phyloP scores from a whole-genome alignment of 495 filamentous ascomycete genomes.

The Neurospora tetrasperma region DNA sequence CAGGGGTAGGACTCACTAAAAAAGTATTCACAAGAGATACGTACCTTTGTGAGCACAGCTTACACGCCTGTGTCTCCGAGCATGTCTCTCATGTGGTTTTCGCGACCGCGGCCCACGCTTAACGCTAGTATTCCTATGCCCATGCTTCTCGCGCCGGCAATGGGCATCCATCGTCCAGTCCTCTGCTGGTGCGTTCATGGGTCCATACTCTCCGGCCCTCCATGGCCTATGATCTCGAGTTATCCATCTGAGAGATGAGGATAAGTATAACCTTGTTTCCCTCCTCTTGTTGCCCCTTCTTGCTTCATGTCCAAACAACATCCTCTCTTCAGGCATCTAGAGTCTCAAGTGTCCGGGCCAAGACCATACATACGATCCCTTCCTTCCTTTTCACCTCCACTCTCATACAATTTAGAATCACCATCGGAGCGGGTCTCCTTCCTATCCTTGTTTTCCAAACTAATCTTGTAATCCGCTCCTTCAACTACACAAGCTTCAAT shows the following conservation, averaged over 20 bases:
- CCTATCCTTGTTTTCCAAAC: constrained; percentile 9
- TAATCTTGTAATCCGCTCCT: constrained; percentile 29
- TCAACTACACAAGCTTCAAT: constrained; percentile 21
- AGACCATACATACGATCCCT: constrained; percentile 7
- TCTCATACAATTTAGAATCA: constrained; percentile 9
- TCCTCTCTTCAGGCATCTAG: constrained; percentile 12
- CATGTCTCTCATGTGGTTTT: constrained; percentile 3
- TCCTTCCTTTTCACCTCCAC: constrained; percentile 15
- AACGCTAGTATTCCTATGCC: constrained; percentile 8
- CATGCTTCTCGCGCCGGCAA: constrained; percentile 13
- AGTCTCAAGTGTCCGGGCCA: constrained; percentile 20
- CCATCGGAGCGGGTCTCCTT: constrained; percentile 34
- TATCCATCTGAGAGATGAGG: constrained; percentile 18
- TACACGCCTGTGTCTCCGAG: constrained; percentile 4
- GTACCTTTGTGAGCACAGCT: neutral
- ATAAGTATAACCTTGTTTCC: constrained; percentile 26
- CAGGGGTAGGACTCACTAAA: neutral
- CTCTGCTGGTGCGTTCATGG: constrained; percentile 22
- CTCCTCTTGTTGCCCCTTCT: constrained; percentile 25
- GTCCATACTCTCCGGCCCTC: constrained; percentile 25
- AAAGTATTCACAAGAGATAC: neutral
- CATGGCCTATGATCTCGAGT: constrained; percentile 25
- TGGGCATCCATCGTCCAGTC: constrained; percentile 11
- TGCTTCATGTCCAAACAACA: constrained; percentile 21
- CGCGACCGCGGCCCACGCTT: constrained; percentile 11